These are phyloP conservation scores for Rhizopus arrhizus DNA, from an alignment of 371 early-diverging fungal genomes.

Conservation along the genomic window DNA sequence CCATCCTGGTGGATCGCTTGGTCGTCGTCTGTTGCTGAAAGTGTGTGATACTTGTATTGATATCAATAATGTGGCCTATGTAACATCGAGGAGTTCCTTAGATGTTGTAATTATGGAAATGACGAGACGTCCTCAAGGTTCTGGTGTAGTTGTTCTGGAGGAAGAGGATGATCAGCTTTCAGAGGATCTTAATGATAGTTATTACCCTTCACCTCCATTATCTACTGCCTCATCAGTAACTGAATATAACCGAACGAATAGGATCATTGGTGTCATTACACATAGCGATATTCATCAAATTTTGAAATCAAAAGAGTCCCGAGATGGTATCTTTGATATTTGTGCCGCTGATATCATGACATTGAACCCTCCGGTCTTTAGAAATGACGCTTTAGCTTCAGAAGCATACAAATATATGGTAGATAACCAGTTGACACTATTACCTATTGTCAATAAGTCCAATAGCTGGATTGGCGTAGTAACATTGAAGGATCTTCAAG, in stretches of 20 bases:
- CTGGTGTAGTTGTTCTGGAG: slow-evolving; percentile 45
- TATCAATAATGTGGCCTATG: slow-evolving; percentile 31
- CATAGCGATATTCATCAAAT: slow-evolving; percentile 45
- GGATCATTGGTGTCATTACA: slow-evolving; percentile 44
- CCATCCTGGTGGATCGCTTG: slow-evolving; percentile 68
- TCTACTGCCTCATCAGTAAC: slow-evolving; percentile 28
- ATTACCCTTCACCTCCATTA: slow-evolving; percentile 33
- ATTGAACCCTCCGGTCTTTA: slow-evolving; percentile 31
- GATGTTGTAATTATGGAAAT: slow-evolving; percentile 52
- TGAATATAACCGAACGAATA: slow-evolving; percentile 11
- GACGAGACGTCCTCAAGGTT: slow-evolving; percentile 46
- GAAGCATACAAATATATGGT: slow-evolving; percentile 44
- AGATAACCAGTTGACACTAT: slow-evolving; percentile 31
- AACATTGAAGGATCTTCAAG: slow-evolving; percentile 49
- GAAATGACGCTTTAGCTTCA: slow-evolving; percentile 34
- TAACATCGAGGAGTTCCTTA: slow-evolving; percentile 30
- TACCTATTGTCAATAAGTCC: slow-evolving; percentile 40
- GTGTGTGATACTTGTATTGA: slow-evolving; percentile 41
- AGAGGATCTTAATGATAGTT: not conserved
- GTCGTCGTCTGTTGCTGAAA: slow-evolving; percentile 45
- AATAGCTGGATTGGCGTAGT: slow-evolving; percentile 44
- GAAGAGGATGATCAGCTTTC: slow-evolving; percentile 14
- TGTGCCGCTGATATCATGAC: slow-evolving; percentile 49
- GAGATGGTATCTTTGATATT: slow-evolving; percentile 42
- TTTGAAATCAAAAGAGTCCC: slow-evolving; percentile 33